Percentiles rank a stretch among this genome's conserved stretches.
These are phyloP conservation scores for Diplodia corticola DNA, from an alignment of 2,329 filamentous ascomycete genomes.

Conservation along the genomic window DNA sequence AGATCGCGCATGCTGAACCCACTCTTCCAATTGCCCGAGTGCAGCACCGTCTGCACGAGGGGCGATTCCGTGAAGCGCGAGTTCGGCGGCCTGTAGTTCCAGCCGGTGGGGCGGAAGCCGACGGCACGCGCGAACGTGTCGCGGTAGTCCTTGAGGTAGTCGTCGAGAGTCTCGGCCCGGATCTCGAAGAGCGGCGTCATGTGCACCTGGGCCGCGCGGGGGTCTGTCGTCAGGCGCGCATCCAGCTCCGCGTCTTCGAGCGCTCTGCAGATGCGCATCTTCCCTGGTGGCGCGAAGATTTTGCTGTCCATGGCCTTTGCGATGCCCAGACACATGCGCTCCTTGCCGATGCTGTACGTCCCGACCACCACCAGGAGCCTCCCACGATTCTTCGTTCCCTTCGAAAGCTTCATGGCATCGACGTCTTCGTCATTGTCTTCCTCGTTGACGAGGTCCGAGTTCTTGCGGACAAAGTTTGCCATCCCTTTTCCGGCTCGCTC, in stretches of 20 bases:
- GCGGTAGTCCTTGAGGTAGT: conserved; percentile 79
- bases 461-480: conserved; percentile 60
- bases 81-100: conserved; percentile 80
- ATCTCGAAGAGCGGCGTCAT: conserved; percentile 98
- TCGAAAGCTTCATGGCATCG: conserved; percentile 35
- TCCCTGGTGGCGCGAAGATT: conserved; percentile 81
- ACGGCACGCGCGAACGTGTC: conserved; percentile 83
- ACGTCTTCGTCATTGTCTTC: conserved; percentile 33
- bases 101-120: conserved; percentile 89
- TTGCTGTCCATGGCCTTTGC: conserved; percentile 82
- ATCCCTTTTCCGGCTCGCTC: conserved; percentile 60
- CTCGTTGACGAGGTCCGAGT: conserved; percentile 33
- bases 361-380: conserved; percentile 89
- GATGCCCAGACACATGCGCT: conserved; percentile 91
- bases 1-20: conserved; percentile 72
- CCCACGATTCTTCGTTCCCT: conserved; percentile 50
- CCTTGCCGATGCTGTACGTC: conserved; percentile 97
- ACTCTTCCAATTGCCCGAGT: conserved; percentile 72
- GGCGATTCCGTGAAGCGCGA: conserved; percentile 64
- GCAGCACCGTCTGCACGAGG: conserved; percentile 63
- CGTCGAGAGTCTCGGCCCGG: conserved; percentile 82
- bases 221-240: conserved; percentile 74
- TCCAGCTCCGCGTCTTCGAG: conserved; percentile 83
- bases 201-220: conserved; percentile 86
- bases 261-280: conserved; percentile 80